Evolutionary conservation across 2,329 filamentous ascomycete genomes (phyloP), one percentile per base, ranked within the genome.

Genomic region (Stagonosporopsis tanaceti): DNA sequence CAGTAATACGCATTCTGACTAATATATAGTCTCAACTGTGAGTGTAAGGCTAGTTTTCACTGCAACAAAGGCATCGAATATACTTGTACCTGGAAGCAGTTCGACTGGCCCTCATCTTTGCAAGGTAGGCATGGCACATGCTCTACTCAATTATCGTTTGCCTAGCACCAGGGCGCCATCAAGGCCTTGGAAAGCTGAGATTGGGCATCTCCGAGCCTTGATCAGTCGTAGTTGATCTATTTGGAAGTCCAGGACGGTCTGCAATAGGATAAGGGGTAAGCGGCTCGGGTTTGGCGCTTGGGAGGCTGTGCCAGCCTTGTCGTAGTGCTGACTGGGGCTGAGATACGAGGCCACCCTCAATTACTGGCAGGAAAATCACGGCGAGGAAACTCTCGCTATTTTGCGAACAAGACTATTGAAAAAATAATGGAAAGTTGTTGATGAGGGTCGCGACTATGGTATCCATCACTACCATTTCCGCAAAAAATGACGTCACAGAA

Each of bases 301-400:
- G 15, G 38, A 47, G 53, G 47, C 41, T 41, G 34, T 50, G 47
- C 22, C 46, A 47, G 47, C 27, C 47, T 47, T 17, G 37, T 35
- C 24, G 47, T 56, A 56, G 53, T 56, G 53, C 53, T 56, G 53
- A 56, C 41, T 46, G 53, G 47, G 47, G 53, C 53, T 47, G 53
- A 47, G 2, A 37, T 34, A 2, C 27, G 15, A 5, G 34, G 9
- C 32, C 35, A 28, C 1, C 15, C n/a, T 46, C 27, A 34, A 37
- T 50, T 27, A 46, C 41, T 35, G 34, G n/a, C 30, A 47, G 9
- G 12, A 14, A 25, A 46, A 7, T 51, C n/a, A 28, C 20, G 3
- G 25, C 12, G 32, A 44, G 14, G 17, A 6, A 17, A 14, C 20
- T 9, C 1, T 12, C 20, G 4, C 25, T 4, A 6, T 27, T 27